A percentile compares a stretch with the other conserved stretches of the same genome.
phyloP scores from a whole-genome alignment of 257 asterid species.

The Scutellaria barbata region DNA sequence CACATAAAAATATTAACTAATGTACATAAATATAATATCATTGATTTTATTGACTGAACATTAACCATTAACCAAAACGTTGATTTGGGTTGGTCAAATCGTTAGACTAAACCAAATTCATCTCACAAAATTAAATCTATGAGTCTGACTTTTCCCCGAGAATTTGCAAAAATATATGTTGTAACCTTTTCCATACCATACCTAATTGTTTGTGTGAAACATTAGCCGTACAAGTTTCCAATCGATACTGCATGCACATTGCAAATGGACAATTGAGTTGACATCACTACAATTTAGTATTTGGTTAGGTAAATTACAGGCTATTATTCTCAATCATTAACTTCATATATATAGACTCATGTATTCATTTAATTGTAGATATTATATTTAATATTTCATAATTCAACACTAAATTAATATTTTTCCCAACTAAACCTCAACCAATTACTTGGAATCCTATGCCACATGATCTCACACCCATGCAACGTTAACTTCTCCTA shows the following conservation, averaged over 20 bases:
- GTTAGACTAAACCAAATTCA: too few relatives aligned
- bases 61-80: too few relatives aligned
- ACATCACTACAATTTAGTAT: slow-evolving; percentile 39
- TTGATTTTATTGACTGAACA: too few relatives aligned
- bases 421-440: slow-evolving; percentile 50
- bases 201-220: background rate
- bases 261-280: slow-evolving; percentile 38
- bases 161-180: too few relatives aligned
- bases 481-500: slow-evolving; percentile 25
- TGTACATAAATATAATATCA: too few relatives aligned
- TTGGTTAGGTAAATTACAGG: slow-evolving; percentile 48
- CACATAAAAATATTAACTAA: too few relatives aligned
- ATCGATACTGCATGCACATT: background rate
- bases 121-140: too few relatives aligned
- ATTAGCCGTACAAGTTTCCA: slow-evolving; percentile 30
- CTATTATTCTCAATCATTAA: slow-evolving; percentile 42
- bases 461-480: slow-evolving; percentile 37
- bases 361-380: slow-evolving; percentile 19
- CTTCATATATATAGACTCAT: slow-evolving; percentile 27
- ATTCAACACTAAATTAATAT: slow-evolving; percentile 32
- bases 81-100: too few relatives aligned
- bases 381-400: slow-evolving; percentile 21
- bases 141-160: too few relatives aligned
- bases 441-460: slow-evolving; percentile 54
- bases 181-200: background rate